These are phyloP conservation scores for Trichosanthes truncata DNA, from an alignment of 306 rosid genomes.

Conservation along the genomic window DNA sequence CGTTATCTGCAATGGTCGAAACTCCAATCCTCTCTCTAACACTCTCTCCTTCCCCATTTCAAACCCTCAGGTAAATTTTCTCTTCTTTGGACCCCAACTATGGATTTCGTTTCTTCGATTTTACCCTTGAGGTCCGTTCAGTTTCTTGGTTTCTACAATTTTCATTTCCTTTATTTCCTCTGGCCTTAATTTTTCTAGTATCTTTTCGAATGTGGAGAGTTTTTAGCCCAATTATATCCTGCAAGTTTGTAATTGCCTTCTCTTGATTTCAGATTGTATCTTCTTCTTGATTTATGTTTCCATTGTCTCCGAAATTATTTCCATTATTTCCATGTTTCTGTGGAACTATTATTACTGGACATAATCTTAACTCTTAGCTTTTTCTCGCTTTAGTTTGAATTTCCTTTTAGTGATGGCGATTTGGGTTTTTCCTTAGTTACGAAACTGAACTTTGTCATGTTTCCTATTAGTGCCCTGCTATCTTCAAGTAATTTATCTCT, in stretches of 20 bases:
- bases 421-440: neutral
- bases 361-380: neutral
- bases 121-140: neutral
- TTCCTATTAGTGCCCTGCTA: neutral
- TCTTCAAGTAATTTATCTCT: neutral
- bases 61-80: conserved; percentile 33
- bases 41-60: conserved; percentile 32
- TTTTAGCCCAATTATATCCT: neutral
- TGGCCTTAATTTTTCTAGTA: neutral
- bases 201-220: neutral
- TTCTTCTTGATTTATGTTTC: neutral
- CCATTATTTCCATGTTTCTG: too few species aligned
- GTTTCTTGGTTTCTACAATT: neutral
- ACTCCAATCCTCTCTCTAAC: conserved; percentile 25
- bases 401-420: neutral
- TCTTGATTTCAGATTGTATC: neutral
- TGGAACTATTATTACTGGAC: neutral
- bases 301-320: too few species aligned
- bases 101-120: neutral
- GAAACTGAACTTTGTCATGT: neutral
- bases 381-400: neutral
- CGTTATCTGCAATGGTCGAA: conserved; percentile 33
- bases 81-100: neutral
- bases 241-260: neutral
- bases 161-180: neutral